Evolutionary conservation across 83 land plant species (phyloP).

Genomic region (Picea abies): DNA sequence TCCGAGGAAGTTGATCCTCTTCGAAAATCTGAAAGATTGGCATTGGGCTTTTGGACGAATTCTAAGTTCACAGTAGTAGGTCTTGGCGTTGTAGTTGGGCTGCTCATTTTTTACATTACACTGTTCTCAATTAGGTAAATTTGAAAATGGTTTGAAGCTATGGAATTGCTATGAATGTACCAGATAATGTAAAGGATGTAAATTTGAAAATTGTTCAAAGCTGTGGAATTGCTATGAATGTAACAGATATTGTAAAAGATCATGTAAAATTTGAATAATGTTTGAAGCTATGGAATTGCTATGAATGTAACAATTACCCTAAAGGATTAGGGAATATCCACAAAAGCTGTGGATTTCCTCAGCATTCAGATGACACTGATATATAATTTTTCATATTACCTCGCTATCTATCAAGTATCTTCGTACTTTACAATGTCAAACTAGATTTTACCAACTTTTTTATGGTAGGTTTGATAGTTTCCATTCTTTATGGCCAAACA

Average conservation of each 20-base stretch:
- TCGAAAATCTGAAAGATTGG: slow-evolving; percentile 75
- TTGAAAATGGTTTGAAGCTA: not conserved
- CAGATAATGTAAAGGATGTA: not conserved
- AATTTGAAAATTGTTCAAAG: not conserved
- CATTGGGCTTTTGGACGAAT: slow-evolving; percentile 80
- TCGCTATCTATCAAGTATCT: not conserved
- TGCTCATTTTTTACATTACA: slow-evolving; percentile 66
- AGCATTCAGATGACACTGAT: not conserved
- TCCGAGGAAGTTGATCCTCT: slow-evolving; percentile 90
- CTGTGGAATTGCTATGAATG: not conserved
- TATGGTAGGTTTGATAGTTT: not conserved
- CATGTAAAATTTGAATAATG: not conserved
- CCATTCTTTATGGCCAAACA: not conserved
- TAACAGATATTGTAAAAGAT: not conserved
- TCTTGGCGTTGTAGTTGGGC: slow-evolving; percentile 60
- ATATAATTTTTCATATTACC: not conserved
- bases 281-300: slow-evolving; percentile 2
- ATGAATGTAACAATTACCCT: not conserved
- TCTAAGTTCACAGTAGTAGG: slow-evolving; percentile 78
- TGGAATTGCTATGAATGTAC: not conserved
- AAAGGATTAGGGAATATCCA: not conserved
- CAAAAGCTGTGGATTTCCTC: not conserved
- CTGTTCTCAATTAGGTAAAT: not conserved
- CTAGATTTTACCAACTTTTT: not conserved
- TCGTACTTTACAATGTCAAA: not conserved